Evolutionary conservation across 2,329 filamentous ascomycete species (phyloP).

Genomic region (Neopestalotiopsis clavispora): DNA sequence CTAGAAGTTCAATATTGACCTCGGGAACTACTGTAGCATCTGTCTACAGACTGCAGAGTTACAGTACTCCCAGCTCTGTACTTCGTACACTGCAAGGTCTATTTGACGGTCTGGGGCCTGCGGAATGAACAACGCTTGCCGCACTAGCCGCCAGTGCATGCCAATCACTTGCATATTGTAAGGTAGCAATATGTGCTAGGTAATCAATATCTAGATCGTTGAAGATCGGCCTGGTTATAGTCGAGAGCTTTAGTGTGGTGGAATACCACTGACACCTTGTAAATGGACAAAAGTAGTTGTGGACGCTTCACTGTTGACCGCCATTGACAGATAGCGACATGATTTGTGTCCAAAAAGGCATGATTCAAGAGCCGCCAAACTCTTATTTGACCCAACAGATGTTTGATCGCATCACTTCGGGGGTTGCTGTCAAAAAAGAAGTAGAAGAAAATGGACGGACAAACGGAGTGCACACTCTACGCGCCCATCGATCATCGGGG

Average conservation of each 20-base stretch:
- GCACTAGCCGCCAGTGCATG: background rate
- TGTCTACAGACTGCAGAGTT: background rate
- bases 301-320: background rate
- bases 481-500: constrained; percentile 41
- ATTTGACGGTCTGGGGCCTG: background rate
- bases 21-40: background rate
- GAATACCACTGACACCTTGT: background rate
- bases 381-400: background rate
- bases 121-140: background rate
- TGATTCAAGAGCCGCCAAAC: constrained; percentile 1
- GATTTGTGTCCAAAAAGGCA: background rate
- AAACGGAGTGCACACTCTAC: constrained; percentile 30
- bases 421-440: constrained; percentile 13
- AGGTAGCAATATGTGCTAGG: background rate
- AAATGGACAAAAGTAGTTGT: background rate
- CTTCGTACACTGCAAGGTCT: background rate
- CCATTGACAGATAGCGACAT: background rate
- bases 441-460: background rate
- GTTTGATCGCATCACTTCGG: background rate
- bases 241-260: background rate
- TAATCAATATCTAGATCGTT: background rate
- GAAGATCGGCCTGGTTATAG: background rate
- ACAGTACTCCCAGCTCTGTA: too few relatives aligned
- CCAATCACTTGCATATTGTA: background rate
- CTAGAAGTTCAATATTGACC: background rate